phyloP scores from a whole-genome alignment of 2,329 filamentous ascomycete genomes.

The Coniochaeta sp. region DNA sequence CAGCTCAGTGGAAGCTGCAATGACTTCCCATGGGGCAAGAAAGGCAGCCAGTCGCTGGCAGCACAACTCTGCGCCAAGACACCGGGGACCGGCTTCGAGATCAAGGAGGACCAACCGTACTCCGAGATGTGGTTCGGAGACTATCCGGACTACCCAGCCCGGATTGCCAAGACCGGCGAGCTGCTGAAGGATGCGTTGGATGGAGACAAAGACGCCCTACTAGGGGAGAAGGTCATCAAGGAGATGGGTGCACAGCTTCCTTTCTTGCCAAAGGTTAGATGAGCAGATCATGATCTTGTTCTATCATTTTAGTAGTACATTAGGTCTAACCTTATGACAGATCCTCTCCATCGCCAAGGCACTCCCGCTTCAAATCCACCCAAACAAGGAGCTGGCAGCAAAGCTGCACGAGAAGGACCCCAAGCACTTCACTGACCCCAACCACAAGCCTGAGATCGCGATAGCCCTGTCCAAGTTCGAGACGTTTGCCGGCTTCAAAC shows the following conservation, averaged over 20 bases:
- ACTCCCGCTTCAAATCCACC: slow-evolving; percentile 67
- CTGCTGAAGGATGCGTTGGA: slow-evolving; percentile 58
- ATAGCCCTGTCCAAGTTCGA: slow-evolving; percentile 66
- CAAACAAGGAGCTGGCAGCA: slow-evolving; percentile 58
- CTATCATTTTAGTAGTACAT: not conserved
- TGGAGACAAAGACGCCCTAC: slow-evolving; percentile 50
- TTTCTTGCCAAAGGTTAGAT: slow-evolving; percentile 62
- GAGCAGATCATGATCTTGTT: no score
- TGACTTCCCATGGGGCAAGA: slow-evolving; percentile 66
- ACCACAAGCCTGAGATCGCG: slow-evolving; percentile 77
- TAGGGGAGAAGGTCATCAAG: slow-evolving; percentile 54
- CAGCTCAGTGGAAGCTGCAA: slow-evolving; percentile 41
- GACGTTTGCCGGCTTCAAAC: slow-evolving; percentile 70
- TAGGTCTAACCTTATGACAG: slow-evolving; percentile 16
- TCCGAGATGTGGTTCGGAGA: slow-evolving; percentile 70
- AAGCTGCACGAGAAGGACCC: slow-evolving; percentile 59
- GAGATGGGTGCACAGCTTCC: slow-evolving; percentile 61
- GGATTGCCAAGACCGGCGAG: slow-evolving; percentile 54
- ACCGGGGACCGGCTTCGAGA: slow-evolving; percentile 52
- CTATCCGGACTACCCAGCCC: slow-evolving; percentile 63
- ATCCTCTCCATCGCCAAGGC: slow-evolving; percentile 71
- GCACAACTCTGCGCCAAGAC: slow-evolving; percentile 60
- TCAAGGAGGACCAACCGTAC: slow-evolving; percentile 58
- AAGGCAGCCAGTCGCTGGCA: slow-evolving; percentile 57
- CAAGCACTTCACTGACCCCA: slow-evolving; percentile 59